phyloP scores from a whole-genome alignment of 2,329 filamentous ascomycete species.

The Exophiala dermatitidis region DNA sequence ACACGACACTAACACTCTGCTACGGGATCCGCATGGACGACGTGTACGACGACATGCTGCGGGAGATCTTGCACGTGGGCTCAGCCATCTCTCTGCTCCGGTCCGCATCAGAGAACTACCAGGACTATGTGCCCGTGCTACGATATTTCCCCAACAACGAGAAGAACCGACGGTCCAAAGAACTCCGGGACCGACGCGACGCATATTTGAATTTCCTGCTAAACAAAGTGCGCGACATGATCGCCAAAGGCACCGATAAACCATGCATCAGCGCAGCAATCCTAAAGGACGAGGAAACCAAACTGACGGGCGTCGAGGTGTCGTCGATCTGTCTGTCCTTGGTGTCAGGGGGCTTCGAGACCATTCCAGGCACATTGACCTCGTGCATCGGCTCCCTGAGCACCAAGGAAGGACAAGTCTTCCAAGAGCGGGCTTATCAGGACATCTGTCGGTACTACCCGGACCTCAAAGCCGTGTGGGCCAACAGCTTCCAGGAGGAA shows the following conservation, averaged over 20 bases:
- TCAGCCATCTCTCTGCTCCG: slow-evolving; percentile 65
- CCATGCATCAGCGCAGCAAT: slow-evolving; percentile 60
- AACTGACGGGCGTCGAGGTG: slow-evolving; percentile 60
- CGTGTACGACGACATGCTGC: slow-evolving; percentile 57
- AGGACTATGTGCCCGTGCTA: slow-evolving; percentile 69
- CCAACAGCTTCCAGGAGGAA: slow-evolving; percentile 58
- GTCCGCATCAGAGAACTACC: slow-evolving; percentile 71
- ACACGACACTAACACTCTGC: slow-evolving; percentile 65
- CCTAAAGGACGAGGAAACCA: slow-evolving; percentile 57
- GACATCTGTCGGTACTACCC: slow-evolving; percentile 63
- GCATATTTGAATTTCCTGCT: slow-evolving; percentile 52
- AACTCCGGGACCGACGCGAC: slow-evolving; percentile 58
- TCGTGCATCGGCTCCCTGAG: slow-evolving; percentile 65
- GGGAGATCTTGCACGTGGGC: slow-evolving; percentile 68
- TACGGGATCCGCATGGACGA: slow-evolving; percentile 67
- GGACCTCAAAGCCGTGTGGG: slow-evolving; percentile 57
- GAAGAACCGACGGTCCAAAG: slow-evolving; percentile 47
- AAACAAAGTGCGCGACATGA: slow-evolving; percentile 50
- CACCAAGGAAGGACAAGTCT: slow-evolving; percentile 54
- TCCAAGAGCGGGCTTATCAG: slow-evolving; percentile 58
- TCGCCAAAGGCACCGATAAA: slow-evolving; percentile 52
- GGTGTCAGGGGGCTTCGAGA: slow-evolving; percentile 69
- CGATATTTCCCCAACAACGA: slow-evolving; percentile 51
- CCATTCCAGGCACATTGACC: slow-evolving; percentile 65
- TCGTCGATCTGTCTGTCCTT: slow-evolving; percentile 70